These are phyloP conservation scores for Boletus coccyginus DNA, from an alignment of 768 basidiomycete genomes.

Conservation along the genomic window DNA sequence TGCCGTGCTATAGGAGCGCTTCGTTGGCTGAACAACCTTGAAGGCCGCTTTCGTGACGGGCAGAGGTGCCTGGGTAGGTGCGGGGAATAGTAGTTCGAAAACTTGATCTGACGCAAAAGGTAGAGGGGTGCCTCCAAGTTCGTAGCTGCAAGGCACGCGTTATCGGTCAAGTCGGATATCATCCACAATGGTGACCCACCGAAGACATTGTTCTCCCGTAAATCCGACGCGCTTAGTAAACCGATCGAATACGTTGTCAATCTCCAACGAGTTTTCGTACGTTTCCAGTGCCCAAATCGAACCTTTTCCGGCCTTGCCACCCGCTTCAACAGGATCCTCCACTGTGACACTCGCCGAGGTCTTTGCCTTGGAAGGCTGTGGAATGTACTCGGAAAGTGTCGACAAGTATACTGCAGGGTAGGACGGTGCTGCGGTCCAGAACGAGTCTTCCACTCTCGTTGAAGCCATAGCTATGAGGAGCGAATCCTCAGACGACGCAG, in stretches of 20 bases:
- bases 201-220: constrained; percentile 81
- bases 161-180: not conserved
- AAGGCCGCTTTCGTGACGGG: constrained; percentile 62
- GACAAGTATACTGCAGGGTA: constrained; percentile 74
- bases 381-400: constrained; percentile 69
- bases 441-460: constrained; percentile 52
- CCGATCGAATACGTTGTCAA: constrained; percentile 84
- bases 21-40: constrained; percentile 44
- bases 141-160: constrained; percentile 57
- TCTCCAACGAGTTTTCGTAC: constrained; percentile 76
- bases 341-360: constrained; percentile 37
- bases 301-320: constrained; percentile 45
- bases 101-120: constrained; percentile 80
- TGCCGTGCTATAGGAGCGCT: constrained; percentile 53
- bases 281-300: constrained; percentile 64
- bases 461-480: constrained; percentile 58
- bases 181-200: constrained; percentile 43
- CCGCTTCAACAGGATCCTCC: constrained; percentile 42
- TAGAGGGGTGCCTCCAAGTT: constrained; percentile 79
- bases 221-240: constrained; percentile 72
- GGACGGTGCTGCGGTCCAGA: constrained; percentile 64
- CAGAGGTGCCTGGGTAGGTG: constrained; percentile 39
- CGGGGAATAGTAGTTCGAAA: constrained; percentile 73
- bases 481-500: constrained; percentile 43
- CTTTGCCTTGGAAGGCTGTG: constrained; percentile 51